Evolutionary conservation across 306 rosid genomes (phyloP).

Genomic region (Prinsepia uniflora): DNA sequence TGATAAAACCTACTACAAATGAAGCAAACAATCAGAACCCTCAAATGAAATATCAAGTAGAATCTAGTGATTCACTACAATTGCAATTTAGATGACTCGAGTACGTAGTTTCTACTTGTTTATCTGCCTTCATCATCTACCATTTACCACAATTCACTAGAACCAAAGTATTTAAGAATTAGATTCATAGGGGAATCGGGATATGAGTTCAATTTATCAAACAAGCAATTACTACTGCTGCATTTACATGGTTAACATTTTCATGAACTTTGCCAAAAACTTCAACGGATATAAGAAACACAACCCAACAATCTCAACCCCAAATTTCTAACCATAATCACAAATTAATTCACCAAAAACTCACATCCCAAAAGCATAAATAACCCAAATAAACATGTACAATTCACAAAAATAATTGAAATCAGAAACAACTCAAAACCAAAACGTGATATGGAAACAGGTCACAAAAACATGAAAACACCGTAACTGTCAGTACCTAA

Average conservation of each 20-base stretch:
- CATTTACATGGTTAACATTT: neutral
- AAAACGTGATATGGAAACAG: too few relatives aligned
- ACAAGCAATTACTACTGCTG: neutral
- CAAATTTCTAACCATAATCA: neutral
- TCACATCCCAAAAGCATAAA: constrained; percentile 5
- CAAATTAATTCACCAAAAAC: neutral
- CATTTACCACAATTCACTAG: neutral
- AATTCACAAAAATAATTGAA: neutral
- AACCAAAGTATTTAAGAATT: neutral
- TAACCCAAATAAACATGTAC: constrained; percentile 3
- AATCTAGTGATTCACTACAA: neutral
- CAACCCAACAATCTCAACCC: constrained; percentile 11
- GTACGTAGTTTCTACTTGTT: neutral
- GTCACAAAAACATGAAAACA: too few relatives aligned
- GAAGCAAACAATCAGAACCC: neutral
- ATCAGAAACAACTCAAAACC: too few relatives aligned
- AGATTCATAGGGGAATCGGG: neutral
- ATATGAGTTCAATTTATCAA: neutral
- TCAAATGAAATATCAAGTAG: neutral
- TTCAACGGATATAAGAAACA: neutral
- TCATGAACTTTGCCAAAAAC: neutral
- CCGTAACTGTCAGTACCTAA: too few relatives aligned
- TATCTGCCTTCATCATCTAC: neutral
- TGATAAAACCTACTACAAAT: neutral
- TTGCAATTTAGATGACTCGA: neutral